Percentiles rank a stretch among this genome's conserved stretches.
These are phyloP conservation scores for Zangia roseola DNA, from an alignment of 768 basidiomycete genomes.

Conservation along the genomic window DNA sequence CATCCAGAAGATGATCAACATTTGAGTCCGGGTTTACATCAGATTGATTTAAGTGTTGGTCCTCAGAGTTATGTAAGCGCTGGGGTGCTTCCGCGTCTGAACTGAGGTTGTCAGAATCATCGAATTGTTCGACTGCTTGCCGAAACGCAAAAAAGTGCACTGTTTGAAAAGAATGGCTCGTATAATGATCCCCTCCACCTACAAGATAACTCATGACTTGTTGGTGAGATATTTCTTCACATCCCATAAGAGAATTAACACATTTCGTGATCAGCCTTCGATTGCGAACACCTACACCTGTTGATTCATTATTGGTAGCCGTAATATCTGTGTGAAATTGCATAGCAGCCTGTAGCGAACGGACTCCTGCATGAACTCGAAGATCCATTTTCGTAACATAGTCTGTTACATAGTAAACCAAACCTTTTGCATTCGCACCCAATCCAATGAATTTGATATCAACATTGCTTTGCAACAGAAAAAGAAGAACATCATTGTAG, in stretches of 20 bases:
- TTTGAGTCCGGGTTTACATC: no score
- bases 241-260: constrained; percentile 18
- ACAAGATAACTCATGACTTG: constrained; percentile 31
- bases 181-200: constrained; percentile 22
- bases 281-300: no score
- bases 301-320: no score
- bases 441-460: constrained; percentile 34
- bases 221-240: constrained; percentile 29
- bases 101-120: no score
- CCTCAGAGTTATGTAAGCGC: no score
- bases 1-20: no score
- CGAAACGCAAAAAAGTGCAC: no score
- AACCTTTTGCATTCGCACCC: constrained; percentile 26
- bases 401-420: constrained; percentile 35
- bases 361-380: not conserved
- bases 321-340: no score
- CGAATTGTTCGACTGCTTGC: no score
- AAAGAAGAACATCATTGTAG: constrained; percentile 11
- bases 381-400: constrained; percentile 33
- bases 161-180: not conserved
- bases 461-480: constrained; percentile 25
- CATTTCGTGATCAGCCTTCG: not conserved
- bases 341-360: not conserved
- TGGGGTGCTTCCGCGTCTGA: no score
- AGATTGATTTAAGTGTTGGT: no score